Evolutionary conservation across 345 rosid genomes (phyloP).

Genomic region (Trapa bicornis): DNA sequence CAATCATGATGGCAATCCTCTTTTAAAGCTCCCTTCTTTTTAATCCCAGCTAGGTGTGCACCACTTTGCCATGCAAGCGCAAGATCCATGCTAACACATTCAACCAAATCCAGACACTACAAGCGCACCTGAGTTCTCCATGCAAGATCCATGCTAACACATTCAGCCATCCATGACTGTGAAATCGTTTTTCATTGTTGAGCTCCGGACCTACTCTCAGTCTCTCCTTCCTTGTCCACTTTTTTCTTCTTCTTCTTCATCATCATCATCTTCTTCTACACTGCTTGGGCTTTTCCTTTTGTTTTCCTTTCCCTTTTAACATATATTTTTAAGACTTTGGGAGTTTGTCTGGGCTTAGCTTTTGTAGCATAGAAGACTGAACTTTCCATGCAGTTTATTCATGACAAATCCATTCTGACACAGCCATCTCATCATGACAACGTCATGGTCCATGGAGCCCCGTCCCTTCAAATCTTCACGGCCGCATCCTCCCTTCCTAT

Average conservation of each 20-base stretch:
- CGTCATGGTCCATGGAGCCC: no score
- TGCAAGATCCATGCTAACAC: no score
- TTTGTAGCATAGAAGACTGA: constrained; percentile 83
- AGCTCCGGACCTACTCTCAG: neutral
- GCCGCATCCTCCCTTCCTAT: no score
- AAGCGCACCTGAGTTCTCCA: no score
- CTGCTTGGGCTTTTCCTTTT: constrained; percentile 11
- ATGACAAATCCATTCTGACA: neutral
- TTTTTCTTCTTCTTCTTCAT: neutral
- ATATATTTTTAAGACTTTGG: neutral
- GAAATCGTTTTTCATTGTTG: neutral
- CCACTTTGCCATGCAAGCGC: neutral
- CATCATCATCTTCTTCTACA: constrained; percentile 18
- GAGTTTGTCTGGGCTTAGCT: constrained; percentile 18
- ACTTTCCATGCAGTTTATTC: constrained; percentile 16
- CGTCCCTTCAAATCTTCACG: no score
- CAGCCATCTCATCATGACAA: neutral
- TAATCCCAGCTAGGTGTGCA: no score
- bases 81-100: neutral
- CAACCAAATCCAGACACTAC: no score
- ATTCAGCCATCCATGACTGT: no score
- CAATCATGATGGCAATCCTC: constrained; percentile 9
- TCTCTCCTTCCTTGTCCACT: neutral
- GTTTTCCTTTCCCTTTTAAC: neutral
- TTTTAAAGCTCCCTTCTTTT: neutral